Evolutionary conservation across 495 filamentous ascomycete genomes (phyloP).

Genomic region (Aspergillus diversus): DNA sequence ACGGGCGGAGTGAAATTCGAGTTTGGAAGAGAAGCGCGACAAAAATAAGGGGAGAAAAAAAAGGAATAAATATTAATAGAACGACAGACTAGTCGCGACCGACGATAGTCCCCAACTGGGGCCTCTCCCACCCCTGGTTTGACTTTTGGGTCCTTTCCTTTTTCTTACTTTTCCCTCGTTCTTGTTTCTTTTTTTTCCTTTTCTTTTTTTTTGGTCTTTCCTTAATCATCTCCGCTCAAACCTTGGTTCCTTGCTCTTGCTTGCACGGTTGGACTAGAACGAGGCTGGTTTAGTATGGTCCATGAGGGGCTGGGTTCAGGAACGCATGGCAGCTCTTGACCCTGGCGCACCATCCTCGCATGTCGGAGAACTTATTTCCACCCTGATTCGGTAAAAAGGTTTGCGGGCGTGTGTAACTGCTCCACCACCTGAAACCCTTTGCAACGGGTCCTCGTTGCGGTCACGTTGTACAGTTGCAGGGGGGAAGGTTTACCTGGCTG

Average conservation of each 20-base stretch:
- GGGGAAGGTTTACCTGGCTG: neutral
- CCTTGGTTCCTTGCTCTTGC: slow-evolving; percentile 1
- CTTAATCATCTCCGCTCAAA: neutral
- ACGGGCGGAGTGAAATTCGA: slow-evolving; percentile 9
- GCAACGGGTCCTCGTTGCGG: slow-evolving; percentile 4
- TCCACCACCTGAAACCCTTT: slow-evolving; percentile 14
- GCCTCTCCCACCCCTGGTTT: neutral
- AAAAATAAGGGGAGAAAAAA: slow-evolving; percentile 1
- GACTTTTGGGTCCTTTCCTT: neutral
- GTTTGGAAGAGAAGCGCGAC: slow-evolving; percentile 2
- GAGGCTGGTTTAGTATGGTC: neutral
- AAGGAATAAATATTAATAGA: slow-evolving; percentile 6
- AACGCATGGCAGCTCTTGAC: slow-evolving; percentile 9
- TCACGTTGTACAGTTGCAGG: neutral
- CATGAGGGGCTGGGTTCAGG: neutral
- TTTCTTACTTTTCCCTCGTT: neutral
- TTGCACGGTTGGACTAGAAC: neutral
- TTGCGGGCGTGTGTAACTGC: slow-evolving; percentile 11
- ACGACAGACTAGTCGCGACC: neutral
- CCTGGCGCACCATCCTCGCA: slow-evolving; percentile 11
- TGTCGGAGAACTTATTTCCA: neutral
- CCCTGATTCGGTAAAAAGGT: slow-evolving; percentile 10
- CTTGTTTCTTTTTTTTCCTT: neutral
- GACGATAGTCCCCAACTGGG: neutral
- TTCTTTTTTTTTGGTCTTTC: neutral